phyloP scores from a whole-genome alignment of 2,329 filamentous ascomycete genomes.

The Blastomyces gilchristii region DNA sequence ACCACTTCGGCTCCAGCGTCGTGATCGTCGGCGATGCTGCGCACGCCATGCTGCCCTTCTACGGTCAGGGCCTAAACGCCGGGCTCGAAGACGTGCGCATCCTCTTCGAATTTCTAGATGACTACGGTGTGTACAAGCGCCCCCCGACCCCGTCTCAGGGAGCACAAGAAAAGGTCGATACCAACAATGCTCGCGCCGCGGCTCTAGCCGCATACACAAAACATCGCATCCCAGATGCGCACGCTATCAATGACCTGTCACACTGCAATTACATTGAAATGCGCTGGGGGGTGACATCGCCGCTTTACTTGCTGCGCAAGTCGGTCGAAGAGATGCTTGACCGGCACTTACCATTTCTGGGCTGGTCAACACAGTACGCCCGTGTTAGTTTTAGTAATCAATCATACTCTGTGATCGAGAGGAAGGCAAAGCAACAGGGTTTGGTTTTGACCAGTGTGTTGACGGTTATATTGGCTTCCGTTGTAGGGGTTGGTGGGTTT shows the following conservation, averaged over 20 bases:
- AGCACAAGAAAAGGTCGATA: conserved; percentile 29
- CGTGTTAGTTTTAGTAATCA: conserved; percentile 90
- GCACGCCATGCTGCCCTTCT: conserved; percentile 97
- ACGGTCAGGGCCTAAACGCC: conserved; percentile 95
- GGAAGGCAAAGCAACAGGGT: conserved; percentile 59
- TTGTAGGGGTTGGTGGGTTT: conserved; percentile 20
- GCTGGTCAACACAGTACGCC: conserved; percentile 88
- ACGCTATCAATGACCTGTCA: conserved; percentile 86
- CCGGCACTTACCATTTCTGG: conserved; percentile 61
- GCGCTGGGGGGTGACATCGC: conserved; percentile 71
- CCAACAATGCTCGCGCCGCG: conserved; percentile 27
- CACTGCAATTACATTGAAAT: conserved; percentile 90
- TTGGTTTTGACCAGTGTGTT: conserved; percentile 42
- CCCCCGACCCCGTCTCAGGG: conserved; percentile 34
- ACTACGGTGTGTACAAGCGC: conserved; percentile 41
- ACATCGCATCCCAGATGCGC: conserved; percentile 64
- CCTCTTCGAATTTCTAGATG: conserved; percentile 72
- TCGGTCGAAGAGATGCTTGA: conserved; percentile 74
- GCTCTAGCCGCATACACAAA: conserved; percentile 65
- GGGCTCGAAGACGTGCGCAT: conserved; percentile 89
- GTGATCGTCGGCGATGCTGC: conserved; percentile 90
- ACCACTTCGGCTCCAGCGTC: conserved; percentile 65
- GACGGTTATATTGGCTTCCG: conserved; percentile 21
- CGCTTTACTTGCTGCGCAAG: conserved; percentile 70
- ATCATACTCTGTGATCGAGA: conserved; percentile 72